Base-by-base conservation (phyloP, 352 stramenopile species). In the Sclerospora graminicola region DNA sequence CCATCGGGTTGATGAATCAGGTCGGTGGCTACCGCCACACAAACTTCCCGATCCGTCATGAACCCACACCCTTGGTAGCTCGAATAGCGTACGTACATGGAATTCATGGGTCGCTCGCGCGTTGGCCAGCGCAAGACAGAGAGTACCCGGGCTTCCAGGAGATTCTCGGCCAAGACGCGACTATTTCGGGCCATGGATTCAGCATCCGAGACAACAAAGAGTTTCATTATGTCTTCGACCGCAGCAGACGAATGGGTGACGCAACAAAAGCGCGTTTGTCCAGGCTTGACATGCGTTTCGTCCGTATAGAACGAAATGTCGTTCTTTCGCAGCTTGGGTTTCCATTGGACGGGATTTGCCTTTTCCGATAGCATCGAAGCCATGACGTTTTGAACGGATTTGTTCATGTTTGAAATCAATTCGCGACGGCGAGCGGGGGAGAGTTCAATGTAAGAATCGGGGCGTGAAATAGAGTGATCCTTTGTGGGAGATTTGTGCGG, bases 261-360 rank as follows among this genome's bases (percentile, higher is more conserved):
- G 38, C 69, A 82, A 41, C 66, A 77, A 51, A 82, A 79, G n/a
- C 69, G 48, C 16, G 60, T 66, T 37, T 79, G 69, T 11, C 57
- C 60, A 4, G 52, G 41, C 35, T 54, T 52, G 11, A 63, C 55
- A 30, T 59, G 69, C 10, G 34, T 42, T 29, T 74, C 51, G 41
- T 82, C 69, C 14, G 76, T 59, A 36, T 64, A 82, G 45, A 77
- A 82, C 27, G 60, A 62, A 4, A 82, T 48, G 37, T 60, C 53
- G 1, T 65, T 69, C 55, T 69, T 75, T 2, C 50, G 51, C 11
- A 66, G 49, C 45, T 74, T 76, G 27, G 55, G 56, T 21, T 63
- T 63, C 69, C 69, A 74, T 19, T 67, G 48, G 5, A 64, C 51
- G 16, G 43, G 63, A n/a, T 30, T 59, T 13, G 57, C 40, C 8